A percentile compares a stretch with the other conserved stretches of the same genome.
Conservation (phyloP, 2,329 filamentous ascomycete genomes). For the Colletotrichum endophyticum region DNA sequence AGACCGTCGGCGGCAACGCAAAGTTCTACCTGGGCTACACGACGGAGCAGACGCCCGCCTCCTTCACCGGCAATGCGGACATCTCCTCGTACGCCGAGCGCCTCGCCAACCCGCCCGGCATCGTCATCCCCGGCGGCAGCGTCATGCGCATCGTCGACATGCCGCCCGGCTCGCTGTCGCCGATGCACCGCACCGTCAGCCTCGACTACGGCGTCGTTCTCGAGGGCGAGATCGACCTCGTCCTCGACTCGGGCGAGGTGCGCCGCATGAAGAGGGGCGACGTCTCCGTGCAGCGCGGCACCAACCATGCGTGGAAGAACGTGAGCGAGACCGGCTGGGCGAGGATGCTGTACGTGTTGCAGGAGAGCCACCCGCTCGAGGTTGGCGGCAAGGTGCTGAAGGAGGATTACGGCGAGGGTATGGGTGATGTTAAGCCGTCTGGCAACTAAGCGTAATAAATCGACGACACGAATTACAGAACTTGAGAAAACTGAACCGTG, state of each 20-base stretch:
- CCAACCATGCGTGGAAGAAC: conserved; percentile 61
- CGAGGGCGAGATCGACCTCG: conserved; percentile 57
- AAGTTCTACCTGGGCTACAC: conserved; percentile 30
- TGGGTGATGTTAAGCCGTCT: conserved; percentile 22
- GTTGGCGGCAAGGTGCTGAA: conserved; percentile 3
- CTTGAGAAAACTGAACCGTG: fast-evolving
- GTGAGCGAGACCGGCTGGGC: conserved; percentile 45
- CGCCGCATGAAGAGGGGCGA: conserved; percentile 54
- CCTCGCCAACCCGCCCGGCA: conserved; percentile 27
- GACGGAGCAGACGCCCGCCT: conserved; percentile 26
- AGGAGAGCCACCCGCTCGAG: conserved; percentile 25
- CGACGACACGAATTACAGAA: not conserved
- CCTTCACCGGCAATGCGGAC: conserved; percentile 24
- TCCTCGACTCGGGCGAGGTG: conserved; percentile 55
- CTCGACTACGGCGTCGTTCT: conserved; percentile 62
- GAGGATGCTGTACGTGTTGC: conserved; percentile 45
- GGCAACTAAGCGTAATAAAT: not conserved
- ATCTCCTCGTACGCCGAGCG: conserved; percentile 25
- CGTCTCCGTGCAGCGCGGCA: conserved; percentile 59
- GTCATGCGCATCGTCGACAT: conserved; percentile 55
- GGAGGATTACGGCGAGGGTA: conserved; percentile 24
- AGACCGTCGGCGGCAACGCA: conserved; percentile 21
- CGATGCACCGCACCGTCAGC: conserved; percentile 58
- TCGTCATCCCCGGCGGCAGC: conserved; percentile 39
- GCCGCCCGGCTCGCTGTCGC: conserved; percentile 36